Base-by-base conservation (phyloP, 495 filamentous ascomycete genomes). In the Trichoderma erinaceum region DNA sequence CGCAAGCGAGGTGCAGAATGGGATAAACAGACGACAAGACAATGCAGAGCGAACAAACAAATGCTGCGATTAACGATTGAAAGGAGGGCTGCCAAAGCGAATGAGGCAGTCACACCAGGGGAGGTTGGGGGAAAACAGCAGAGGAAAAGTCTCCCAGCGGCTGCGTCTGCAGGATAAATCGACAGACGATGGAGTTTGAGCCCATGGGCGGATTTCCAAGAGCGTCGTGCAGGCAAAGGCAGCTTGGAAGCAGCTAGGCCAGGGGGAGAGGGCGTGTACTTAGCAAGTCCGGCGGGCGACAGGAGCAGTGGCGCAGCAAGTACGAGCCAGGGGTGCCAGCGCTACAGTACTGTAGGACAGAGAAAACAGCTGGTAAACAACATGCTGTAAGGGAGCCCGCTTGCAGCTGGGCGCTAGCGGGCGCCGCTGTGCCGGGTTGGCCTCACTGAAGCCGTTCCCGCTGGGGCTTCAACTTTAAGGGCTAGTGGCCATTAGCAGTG, bases 61-160 rank as follows among this genome's bases (percentile, higher is more conserved):
- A 29, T 29, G 29, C 29, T 29, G 29, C 29, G 29, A 29, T 29
- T 29, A 29, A 56, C 48, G 61, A 69, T 61, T 46, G 68, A 66
- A 56, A 66, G 68, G 63, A 61, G 65, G 41, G 46, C 64, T 43
- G 32, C 50, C 68, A 69, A 67, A 69, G 65, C 68, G 68, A 69
- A 61, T 69, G 68, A 69, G 68, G 68, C 48, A 56, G 50, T n/a
- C 41, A 11, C 48, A 44, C 38, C 58, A 41, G 23, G 35, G 41
- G 18, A 6, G 6, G 48, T 16, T 38, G 64, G 15, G 65, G 25
- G 44, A 52, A 64, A 66, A 32, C 41, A 21, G 64, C n/a, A 65
- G 41, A 65, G 38, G 41, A 43, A 65, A 46, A 43, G 41, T 41
- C 35, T 65, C 38, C 44, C 44, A 48, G 56, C 56, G 27, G 56